Percentiles rank a stretch among this genome's conserved stretches.
phyloP scores from a whole-genome alignment of 176 grass and related monocot genomes.

The Zizania latifolia region DNA sequence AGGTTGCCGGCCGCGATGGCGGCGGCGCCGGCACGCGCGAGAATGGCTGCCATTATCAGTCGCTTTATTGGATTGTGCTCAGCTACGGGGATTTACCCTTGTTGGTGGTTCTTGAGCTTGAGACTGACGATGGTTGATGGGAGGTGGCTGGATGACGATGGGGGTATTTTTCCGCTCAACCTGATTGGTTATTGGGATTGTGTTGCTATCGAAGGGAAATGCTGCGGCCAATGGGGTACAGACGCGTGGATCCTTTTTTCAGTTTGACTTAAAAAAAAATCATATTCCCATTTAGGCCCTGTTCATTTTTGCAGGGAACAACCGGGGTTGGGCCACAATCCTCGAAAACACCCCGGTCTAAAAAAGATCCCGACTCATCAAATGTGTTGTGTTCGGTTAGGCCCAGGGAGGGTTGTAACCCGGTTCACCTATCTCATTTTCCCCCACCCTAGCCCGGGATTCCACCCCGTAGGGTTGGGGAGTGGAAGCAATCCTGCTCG shows the following conservation, averaged over 20 bases:
- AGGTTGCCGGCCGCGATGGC: neutral
- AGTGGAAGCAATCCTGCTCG: too few relatives aligned
- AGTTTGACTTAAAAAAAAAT: neutral
- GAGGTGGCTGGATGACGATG: neutral
- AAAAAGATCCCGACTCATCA: too few relatives aligned
- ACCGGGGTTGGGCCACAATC: too few relatives aligned
- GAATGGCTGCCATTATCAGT: neutral
- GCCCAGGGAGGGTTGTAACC: too few relatives aligned
- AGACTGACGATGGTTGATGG: neutral
- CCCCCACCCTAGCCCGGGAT: too few relatives aligned
- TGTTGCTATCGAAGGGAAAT: neutral
- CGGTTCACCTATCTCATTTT: too few relatives aligned
- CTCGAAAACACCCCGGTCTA: too few relatives aligned
- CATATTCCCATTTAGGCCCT: too few relatives aligned
- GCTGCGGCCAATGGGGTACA: neutral
- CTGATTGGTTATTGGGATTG: conserved; percentile 25
- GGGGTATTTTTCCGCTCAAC: neutral
- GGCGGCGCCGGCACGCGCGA: conserved; percentile 17
- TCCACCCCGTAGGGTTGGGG: too few relatives aligned
- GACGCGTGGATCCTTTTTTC: neutral
- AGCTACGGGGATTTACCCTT: neutral
- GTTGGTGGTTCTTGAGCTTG: neutral
- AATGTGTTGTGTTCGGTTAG: too few relatives aligned
- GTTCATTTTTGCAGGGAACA: too few relatives aligned
- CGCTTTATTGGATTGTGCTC: neutral